Base-by-base conservation (phyloP, 176 grass and related monocot genomes). In the Miscanthus lutarioriparius region DNA sequence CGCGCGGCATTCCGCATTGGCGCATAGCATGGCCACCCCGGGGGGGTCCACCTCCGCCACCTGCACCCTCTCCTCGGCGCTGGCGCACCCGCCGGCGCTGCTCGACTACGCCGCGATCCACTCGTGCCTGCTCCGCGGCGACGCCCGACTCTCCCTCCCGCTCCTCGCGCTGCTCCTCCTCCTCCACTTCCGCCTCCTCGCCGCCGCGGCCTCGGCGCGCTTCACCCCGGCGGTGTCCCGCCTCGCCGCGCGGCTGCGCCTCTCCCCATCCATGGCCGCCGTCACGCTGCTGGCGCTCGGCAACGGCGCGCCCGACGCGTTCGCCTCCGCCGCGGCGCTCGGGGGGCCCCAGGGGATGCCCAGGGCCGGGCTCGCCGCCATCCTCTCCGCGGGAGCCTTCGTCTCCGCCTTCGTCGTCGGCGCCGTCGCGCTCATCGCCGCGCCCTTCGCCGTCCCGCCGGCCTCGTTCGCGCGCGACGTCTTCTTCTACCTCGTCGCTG, bases 261-360 rank as follows among this genome's bases (percentile, higher is more conserved):
- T 97, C 47, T 95, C 95, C 22, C 90, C 95, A 0, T 92, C 89
- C 72, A 95, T 95, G 92, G 91, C 95, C 71, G 95, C 92, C 70
- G 95, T 90, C 30, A 97, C 95, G n/a, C 95, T 97, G 59, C 95
- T 97, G 14, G 90, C 95, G 54, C 84, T 97, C 48, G 95, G 95
- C 12, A 97, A 95, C 78, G 95, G 95, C 64, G 89, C 95, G 3
- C 95, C 95, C 33, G 95, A 98, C 38, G 84, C 89, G 0, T 98
- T 98, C 72, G 87, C 95, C 27, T 95, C 91, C 64, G 91, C 89
- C 54, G 91, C 92, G 20, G 95, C 91, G 64, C 90, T 95, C 51
- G 84, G 81, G 0, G 58, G 80, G 0, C 54, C 63, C 2, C 64
- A 26, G 0, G 95, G 90, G 32, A 72, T 90, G 27, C 88, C 90